Evolutionary conservation across 2,329 filamentous ascomycete genomes (phyloP).

Genomic region (Penicillium sp.): DNA sequence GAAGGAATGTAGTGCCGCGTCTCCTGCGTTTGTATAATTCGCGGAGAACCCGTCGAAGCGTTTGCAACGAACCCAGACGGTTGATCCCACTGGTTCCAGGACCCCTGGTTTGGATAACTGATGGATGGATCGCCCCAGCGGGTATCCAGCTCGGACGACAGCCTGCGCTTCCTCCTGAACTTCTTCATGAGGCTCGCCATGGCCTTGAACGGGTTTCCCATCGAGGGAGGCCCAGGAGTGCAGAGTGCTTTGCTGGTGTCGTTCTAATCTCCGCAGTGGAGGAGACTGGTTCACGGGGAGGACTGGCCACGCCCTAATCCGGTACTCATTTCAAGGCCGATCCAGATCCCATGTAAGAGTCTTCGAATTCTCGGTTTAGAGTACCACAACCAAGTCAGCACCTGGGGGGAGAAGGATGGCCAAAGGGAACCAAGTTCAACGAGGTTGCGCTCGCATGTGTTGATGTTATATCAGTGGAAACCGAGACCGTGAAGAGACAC

Average conservation of each 20-base stretch:
- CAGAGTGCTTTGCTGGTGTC: neutral
- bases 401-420: neutral
- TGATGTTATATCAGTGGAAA: slow-evolving; percentile 28
- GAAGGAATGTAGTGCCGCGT: slow-evolving; percentile 16
- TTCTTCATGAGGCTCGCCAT: slow-evolving; percentile 37
- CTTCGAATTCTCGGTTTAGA: neutral
- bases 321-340: slow-evolving; percentile 22
- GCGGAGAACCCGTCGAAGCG: slow-evolving; percentile 7
- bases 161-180: slow-evolving; percentile 37
- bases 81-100: slow-evolving; percentile 46
- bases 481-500: slow-evolving; percentile 19
- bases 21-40: slow-evolving; percentile 12
- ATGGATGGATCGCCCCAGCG: slow-evolving; percentile 46
- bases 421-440: neutral
- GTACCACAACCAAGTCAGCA: neutral
- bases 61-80: slow-evolving; percentile 20
- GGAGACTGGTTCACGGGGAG: slow-evolving; percentile 15
- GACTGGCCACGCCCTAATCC: slow-evolving; percentile 19
- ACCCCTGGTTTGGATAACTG: slow-evolving; percentile 43
- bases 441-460: slow-evolving; percentile 20
- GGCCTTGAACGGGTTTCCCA: slow-evolving; percentile 29
- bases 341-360: slow-evolving; percentile 2
- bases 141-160: slow-evolving; percentile 41
- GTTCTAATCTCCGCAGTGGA: neutral
- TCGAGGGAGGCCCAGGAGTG: slow-evolving; percentile 15